These are phyloP conservation scores for Pholiota conissans DNA, from an alignment of 768 basidiomycete species.

Conservation along the genomic window DNA sequence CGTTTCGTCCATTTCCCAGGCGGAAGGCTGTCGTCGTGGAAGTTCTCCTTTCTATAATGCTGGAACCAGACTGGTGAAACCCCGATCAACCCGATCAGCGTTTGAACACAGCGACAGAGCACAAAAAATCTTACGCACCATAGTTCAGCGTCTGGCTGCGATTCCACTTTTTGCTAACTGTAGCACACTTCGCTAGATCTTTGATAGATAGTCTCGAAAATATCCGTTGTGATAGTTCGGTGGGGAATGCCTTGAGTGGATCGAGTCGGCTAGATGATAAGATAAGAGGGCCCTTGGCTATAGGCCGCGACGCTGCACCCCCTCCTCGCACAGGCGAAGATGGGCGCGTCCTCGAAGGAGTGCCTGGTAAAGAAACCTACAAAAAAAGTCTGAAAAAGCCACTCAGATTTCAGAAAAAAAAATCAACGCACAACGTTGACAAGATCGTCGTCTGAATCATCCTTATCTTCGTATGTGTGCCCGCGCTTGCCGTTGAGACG, in stretches of 20 bases:
- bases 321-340: conserved; percentile 51
- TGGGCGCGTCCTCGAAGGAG: conserved; percentile 65
- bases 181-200: conserved; percentile 75
- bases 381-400: conserved; percentile 8
- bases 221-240: conserved; percentile 78
- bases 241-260: conserved; percentile 72
- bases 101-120: not conserved
- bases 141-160: conserved; percentile 91
- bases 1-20: conserved; percentile 89
- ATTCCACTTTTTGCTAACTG: conserved; percentile 85
- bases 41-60: conserved; percentile 84
- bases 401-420: not conserved
- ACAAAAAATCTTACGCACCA: conserved; percentile 43
- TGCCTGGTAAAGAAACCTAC: conserved; percentile 68
- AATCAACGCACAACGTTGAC: conserved; percentile 57
- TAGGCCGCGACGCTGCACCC: conserved; percentile 41
- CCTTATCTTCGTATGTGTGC: conserved; percentile 34
- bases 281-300: conserved; percentile 48
- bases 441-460: conserved; percentile 69
- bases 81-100: not conserved
- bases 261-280: conserved; percentile 46
- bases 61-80: conserved; percentile 83
- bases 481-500: conserved; percentile 21
- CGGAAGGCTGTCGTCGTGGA: conserved; percentile 76
- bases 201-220: conserved; percentile 61